phyloP scores from a whole-genome alignment of 106 monocot species.

The Iris macrosiphon region DNA sequence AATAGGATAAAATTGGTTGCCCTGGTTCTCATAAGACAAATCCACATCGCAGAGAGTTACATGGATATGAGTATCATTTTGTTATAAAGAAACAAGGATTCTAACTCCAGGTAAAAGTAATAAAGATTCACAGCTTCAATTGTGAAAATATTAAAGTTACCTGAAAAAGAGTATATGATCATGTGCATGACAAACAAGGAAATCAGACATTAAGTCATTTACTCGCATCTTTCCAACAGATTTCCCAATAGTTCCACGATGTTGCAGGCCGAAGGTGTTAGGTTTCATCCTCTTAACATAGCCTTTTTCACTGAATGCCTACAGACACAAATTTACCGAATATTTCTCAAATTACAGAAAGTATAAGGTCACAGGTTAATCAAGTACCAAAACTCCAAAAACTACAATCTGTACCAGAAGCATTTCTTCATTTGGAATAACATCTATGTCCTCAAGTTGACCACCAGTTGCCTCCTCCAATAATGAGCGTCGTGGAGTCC shows the following conservation, averaged over 20 bases:
- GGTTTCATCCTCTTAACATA: slow-evolving; percentile 89
- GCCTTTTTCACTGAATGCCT: slow-evolving; percentile 89
- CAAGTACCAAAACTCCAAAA: neutral
- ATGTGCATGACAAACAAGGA: slow-evolving; percentile 85
- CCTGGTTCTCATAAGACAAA: no score
- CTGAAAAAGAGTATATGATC: slow-evolving; percentile 95
- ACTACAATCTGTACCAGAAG: slow-evolving; percentile 54
- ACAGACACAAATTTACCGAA: slow-evolving; percentile 26
- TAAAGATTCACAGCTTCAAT: neutral
- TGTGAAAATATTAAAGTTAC: slow-evolving; percentile 17
- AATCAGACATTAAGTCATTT: slow-evolving; percentile 78
- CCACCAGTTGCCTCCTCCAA: slow-evolving; percentile 65
- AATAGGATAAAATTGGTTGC: no score
- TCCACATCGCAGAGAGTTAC: no score
- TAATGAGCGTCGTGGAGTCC: slow-evolving; percentile 61
- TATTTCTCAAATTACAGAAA: neutral
- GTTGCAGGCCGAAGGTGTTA: slow-evolving; percentile 66
- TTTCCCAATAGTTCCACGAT: slow-evolving; percentile 91
- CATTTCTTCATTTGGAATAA: slow-evolving; percentile 90
- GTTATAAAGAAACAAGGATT: no score
- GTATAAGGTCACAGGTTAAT: neutral
- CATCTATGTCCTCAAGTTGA: slow-evolving; percentile 81
- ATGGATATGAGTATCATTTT: no score
- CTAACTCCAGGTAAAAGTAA: no score
- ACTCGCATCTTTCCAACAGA: slow-evolving; percentile 94